Evolutionary conservation across 352 stramenopile genomes (phyloP), one percentile per base, ranked within the genome.

Genomic region (Stramenopiles sp.): DNA sequence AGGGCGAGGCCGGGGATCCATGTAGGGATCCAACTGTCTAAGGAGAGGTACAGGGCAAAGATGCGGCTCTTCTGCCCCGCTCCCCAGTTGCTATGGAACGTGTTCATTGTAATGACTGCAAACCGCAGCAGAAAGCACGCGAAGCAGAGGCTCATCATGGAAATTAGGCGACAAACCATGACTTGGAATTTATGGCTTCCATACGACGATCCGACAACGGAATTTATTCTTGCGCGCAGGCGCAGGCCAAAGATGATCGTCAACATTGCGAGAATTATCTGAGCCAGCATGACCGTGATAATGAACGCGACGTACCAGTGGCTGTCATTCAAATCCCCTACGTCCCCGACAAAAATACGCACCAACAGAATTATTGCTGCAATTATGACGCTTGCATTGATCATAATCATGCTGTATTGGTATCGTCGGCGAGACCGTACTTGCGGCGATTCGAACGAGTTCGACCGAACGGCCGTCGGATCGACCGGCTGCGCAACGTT

Each of bases 311-410:
- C 25, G 43, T 53, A 53, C 12, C 12, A 53, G 25, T 12, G 12
- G 25, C 25, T 53, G 12, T 53, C 43, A 12, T 53, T 12, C 12
- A 53, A 53, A 12, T 53, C 25, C 12, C 12, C 12, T 25, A 12
- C 43, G 12, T 53, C 43, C 25, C 25, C 12, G 25, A 53, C 25
- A 12, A 53, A 12, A 53, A 53, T 53, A 18, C 12, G 12, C 43
- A 53, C 43, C 43, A 53, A 53, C 43, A 53, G 12, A 53, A 12
- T 25, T 12, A 53, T 25, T 18, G 25, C 12, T 25, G 25, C 43
- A 53, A 53, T 53, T 18, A 53, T 25, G n/a, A n/a, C n/a, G n/a
- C n/a, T n/a, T n/a, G n/a, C n/a, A 53, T 53, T 53, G 43, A 53
- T 25, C 12, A 53, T 12, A 18, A 53, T 25, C 43, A 53, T 53